Evolutionary conservation across 345 rosid genomes (phyloP).

Genomic region (Sonneratia alba): DNA sequence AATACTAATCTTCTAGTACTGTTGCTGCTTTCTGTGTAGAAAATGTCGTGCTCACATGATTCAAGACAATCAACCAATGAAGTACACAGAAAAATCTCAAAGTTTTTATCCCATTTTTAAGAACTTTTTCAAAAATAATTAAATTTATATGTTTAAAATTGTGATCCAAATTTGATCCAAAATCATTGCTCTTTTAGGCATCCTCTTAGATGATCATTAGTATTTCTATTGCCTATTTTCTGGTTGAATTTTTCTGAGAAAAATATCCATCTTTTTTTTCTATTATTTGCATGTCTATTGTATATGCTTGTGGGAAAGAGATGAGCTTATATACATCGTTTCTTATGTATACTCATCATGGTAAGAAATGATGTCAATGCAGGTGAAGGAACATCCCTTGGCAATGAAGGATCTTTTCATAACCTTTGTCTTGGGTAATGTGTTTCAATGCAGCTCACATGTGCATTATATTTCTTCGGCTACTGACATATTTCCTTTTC

Average conservation of each 20-base stretch:
- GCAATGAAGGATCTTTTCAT: conserved; percentile 51
- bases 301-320: not conserved
- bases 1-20: not conserved
- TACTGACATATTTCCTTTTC: not conserved
- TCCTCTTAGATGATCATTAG: not conserved
- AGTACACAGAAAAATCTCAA: not conserved
- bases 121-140: not conserved
- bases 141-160: not conserved
- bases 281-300: not conserved
- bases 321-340: not conserved
- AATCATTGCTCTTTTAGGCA: not conserved
- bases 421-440: conserved; percentile 69
- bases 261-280: not conserved
- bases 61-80: not conserved
- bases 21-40: not conserved
- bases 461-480: not conserved
- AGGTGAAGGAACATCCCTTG: conserved; percentile 27
- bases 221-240: not conserved
- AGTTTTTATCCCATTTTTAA: not conserved
- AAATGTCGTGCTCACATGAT: not conserved
- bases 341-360: not conserved
- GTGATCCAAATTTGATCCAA: not conserved
- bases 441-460: not conserved
- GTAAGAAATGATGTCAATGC: conserved; percentile 15
- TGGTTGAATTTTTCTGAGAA: not conserved